phyloP scores from a whole-genome alignment of 441 rosid species.

The Dalechampia spathulata region DNA sequence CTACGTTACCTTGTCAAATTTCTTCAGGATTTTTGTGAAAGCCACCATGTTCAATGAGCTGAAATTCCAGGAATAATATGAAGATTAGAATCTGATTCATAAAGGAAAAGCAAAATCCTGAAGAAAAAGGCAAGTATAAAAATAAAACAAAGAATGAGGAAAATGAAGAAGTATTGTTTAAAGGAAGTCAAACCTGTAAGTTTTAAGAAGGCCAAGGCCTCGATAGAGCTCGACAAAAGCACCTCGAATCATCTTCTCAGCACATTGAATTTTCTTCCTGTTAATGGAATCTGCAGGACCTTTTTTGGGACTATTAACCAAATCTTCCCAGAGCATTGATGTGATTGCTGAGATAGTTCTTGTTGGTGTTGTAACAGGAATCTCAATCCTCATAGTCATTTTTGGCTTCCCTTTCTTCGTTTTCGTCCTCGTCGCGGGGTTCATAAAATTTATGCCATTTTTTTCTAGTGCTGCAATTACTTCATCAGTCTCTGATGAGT shows the following conservation, averaged over 20 bases:
- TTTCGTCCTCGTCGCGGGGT: slow-evolving; percentile 49
- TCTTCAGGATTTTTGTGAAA: slow-evolving; percentile 85
- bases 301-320: slow-evolving; percentile 59
- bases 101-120: not conserved
- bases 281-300: slow-evolving; percentile 45
- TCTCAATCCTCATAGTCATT: slow-evolving; percentile 66
- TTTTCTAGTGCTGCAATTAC: slow-evolving; percentile 65
- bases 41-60: slow-evolving; percentile 93
- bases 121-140: not conserved
- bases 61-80: slow-evolving; percentile 21
- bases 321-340: slow-evolving; percentile 73
- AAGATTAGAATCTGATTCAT: slow-evolving; percentile 7
- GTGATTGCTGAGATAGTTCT: slow-evolving; percentile 54
- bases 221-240: slow-evolving; percentile 89
- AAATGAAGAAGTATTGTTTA: no score
- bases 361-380: slow-evolving; percentile 53
- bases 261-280: slow-evolving; percentile 71
- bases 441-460: slow-evolving; percentile 65
- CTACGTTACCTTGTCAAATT: slow-evolving; percentile 83
- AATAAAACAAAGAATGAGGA: no score
- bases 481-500: slow-evolving; percentile 57
- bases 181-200: slow-evolving; percentile 44
- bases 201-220: slow-evolving; percentile 75
- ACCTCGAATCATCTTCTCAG: slow-evolving; percentile 78
- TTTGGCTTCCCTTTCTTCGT: slow-evolving; percentile 68